Evolutionary conservation across 768 basidiomycete genomes (phyloP).

Genomic region (Amanita molliuscula): DNA sequence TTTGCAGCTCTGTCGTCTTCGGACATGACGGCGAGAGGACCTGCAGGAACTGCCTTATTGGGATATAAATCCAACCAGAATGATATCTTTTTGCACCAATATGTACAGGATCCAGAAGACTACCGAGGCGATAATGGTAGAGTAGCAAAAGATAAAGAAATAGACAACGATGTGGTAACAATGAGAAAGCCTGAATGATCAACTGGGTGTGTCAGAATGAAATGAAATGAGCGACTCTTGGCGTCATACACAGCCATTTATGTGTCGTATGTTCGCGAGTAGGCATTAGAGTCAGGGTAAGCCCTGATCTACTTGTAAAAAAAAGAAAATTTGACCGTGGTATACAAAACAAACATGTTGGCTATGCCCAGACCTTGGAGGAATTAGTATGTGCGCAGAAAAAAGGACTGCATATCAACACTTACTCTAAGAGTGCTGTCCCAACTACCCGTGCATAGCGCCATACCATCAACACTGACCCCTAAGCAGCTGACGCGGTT

Average conservation of each 20-base stretch:
- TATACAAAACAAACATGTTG: constrained; percentile 6
- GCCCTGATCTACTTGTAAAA: not conserved
- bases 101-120: not conserved
- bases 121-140: not conserved
- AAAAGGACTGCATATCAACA: constrained; percentile 9
- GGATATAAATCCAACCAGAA: constrained; percentile 3
- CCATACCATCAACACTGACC: constrained; percentile 94
- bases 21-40: constrained; percentile 25
- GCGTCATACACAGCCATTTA: not conserved
- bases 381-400: constrained; percentile 7
- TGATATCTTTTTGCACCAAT: not conserved
- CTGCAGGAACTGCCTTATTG: constrained; percentile 8
- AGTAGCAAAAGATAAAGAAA: not conserved
- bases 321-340: not conserved
- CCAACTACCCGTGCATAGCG: constrained; percentile 97
- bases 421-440: constrained; percentile 91
- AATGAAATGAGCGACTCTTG: constrained; percentile 1
- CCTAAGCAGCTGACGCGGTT: constrained; percentile 96
- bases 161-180: not conserved
- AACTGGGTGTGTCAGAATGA: not conserved
- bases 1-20: constrained; percentile 76
- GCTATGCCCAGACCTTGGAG: constrained; percentile 76
- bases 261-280: constrained; percentile 1
- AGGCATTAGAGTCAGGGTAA: not conserved
- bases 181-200: not conserved